phyloP scores from a whole-genome alignment of 2,329 filamentous ascomycete species.

The Tolypocladium tropicale region DNA sequence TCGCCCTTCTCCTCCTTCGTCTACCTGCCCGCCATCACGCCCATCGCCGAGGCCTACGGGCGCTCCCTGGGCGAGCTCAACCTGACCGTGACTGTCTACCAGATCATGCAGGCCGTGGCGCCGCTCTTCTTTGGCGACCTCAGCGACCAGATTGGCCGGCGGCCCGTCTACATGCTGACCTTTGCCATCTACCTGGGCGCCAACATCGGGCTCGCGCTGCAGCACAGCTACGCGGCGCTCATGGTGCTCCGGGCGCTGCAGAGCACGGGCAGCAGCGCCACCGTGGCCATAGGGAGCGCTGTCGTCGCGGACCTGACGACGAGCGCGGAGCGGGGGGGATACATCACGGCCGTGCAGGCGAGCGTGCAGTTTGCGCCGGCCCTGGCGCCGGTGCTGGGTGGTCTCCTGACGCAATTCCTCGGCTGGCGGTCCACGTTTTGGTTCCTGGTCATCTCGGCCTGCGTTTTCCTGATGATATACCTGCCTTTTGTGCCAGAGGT shows the following conservation, averaged over 20 bases:
- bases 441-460: constrained; percentile 37
- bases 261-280: constrained; percentile 41
- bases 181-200: constrained; percentile 36
- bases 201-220: constrained; percentile 33
- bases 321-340: constrained; percentile 43
- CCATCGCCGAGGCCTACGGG: constrained; percentile 26
- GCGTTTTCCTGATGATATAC: constrained; percentile 27
- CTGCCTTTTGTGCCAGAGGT: constrained; percentile 25
- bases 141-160: constrained; percentile 35
- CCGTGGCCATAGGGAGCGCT: constrained; percentile 39
- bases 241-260: constrained; percentile 39
- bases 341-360: constrained; percentile 36
- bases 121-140: constrained; percentile 40
- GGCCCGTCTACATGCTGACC: constrained; percentile 35
- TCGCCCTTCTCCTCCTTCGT: constrained; percentile 23
- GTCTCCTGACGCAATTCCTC: constrained; percentile 36
- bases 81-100: constrained; percentile 30
- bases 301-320: constrained; percentile 49
- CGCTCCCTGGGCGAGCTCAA: constrained; percentile 25
- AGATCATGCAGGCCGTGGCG: constrained; percentile 42
- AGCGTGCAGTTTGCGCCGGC: constrained; percentile 30
- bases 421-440: constrained; percentile 47
- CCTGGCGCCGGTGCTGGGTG: constrained; percentile 40
- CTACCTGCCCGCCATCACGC: constrained; percentile 34
- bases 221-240: constrained; percentile 31